phyloP scores from a whole-genome alignment of 139 green algal species.

The Chlamydomonas asymmetrica region DNA sequence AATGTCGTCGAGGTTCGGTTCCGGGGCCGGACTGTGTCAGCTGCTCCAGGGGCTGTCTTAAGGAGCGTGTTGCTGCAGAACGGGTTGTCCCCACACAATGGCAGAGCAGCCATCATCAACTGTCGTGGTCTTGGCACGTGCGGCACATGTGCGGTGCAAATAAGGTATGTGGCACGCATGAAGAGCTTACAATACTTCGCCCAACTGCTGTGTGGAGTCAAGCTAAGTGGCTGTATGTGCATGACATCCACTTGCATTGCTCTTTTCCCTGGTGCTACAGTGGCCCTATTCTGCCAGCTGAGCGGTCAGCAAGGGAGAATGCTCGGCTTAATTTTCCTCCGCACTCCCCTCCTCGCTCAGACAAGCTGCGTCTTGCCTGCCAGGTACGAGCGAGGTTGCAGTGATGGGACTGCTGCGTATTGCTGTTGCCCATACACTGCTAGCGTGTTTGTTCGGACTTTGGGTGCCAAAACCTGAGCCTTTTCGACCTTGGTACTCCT shows the following conservation, averaged over 20 bases:
- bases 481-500: not conserved
- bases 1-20: not conserved
- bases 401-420: not conserved
- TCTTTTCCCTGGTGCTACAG: not conserved
- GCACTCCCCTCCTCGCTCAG: slow-evolving; percentile 35
- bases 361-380: slow-evolving; percentile 39
- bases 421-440: not conserved
- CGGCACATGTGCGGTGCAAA: slow-evolving; percentile 47
- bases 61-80: slow-evolving; percentile 34
- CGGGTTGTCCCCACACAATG: slow-evolving; percentile 44
- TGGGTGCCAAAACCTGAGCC: not conserved
- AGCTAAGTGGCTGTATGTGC: not conserved
- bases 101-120: slow-evolving; percentile 42
- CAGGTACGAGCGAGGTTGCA: slow-evolving; percentile 28
- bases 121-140: slow-evolving; percentile 48
- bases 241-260: not conserved
- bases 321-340: slow-evolving; percentile 48
- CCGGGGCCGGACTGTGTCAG: too few relatives aligned
- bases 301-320: slow-evolving; percentile 20
- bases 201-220: too few relatives aligned
- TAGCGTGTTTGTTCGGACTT: not conserved
- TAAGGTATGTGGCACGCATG: slow-evolving; percentile 21
- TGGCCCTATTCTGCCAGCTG: slow-evolving; percentile 6
- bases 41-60: too few relatives aligned
- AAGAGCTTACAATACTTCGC: too few relatives aligned